Base-by-base conservation (phyloP, 2,329 filamentous ascomycete species). In the Botrytis galanthina region DNA sequence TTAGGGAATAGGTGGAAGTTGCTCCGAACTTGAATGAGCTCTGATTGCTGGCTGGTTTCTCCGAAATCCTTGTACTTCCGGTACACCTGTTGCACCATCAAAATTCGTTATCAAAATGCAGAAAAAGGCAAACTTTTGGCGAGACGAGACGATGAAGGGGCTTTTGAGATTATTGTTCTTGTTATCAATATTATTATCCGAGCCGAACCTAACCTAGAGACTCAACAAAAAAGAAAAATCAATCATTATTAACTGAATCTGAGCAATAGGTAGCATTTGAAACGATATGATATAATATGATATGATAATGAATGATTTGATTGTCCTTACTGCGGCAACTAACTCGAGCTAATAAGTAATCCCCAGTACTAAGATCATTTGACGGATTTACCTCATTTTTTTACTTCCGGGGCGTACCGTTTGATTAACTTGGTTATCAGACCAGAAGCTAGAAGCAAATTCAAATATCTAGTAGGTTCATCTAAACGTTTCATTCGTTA, bases 361-460 rank as follows among this genome's bases (percentile, higher is more conserved):
- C 39, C 61, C n/a, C 4, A 51, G 46, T 37, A 51, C 46, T 37
- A 60, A 61, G 57, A 70, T 70, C 68, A 70, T 70, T 70, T 68
- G 66, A 68, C 35, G 35, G 68, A 35, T 70, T 70, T 35, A 42
- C 51, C 67, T 70, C 51, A 39, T 57, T 42, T 39, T 48, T 66
- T 29, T n/a, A 46, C 57, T 37, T 61, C 68, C 68, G 68, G 68
- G 32, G 68, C 32, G 68, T 70, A 70, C 68, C 68, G 68, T 59
- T 57, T 44, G 35, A 59, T 35, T 35, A 46, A 48, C 44, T 48
- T 39, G 14, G 10, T 46, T 46, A 57, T 68, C 54, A 60, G 14
- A 29, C n/a, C 42, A 70, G 29, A 61, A 35, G 32, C 12, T 44
- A 61, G 44, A 70, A 70, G 48, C 48, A 68, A 68, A 57, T 68